Evolutionary conservation across 2,329 filamentous ascomycete genomes (phyloP), one percentile per base, ranked within the genome.

Genomic region (Alternaria dauci): DNA sequence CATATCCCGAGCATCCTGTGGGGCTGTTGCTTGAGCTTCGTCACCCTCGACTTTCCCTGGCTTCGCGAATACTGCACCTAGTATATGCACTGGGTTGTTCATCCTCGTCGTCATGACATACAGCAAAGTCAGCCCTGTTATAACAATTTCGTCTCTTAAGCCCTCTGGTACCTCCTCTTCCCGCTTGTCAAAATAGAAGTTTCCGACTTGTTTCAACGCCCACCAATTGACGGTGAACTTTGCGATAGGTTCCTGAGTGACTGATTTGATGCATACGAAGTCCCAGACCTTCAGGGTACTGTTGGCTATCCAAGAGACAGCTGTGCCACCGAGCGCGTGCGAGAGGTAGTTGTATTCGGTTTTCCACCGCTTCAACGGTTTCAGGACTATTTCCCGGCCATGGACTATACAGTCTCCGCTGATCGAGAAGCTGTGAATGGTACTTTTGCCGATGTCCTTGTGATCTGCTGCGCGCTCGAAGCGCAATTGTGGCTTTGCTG

Each of bases 331-430:
- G 3, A 70, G 48, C 5, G 56, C 43, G 2, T 55, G 60, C 11
- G 69, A 71, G 30, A 70, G 61, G 23, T 71, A 70, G 28, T 70
- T 69, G 56, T 71, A 71, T 1, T 63, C 52, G 18, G 64, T 68
- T 32, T 66, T 63, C 66, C 62, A 68, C 4, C 65, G 62, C 46
- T 64, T 66, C 42, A 71, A 58, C 1, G 67, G 69, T 38, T 66
- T 66, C 23, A 71, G 42, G 9, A 26, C n/a, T 2, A 71, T 53
- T n/a, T 42, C 43, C n/a, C 55, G 61, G 39, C 55, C 59, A 16
- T 65, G 55, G 14, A 71, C n/a, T 3, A 55, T 61, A 52, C 63
- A 68, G 18, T 65, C 59, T n/a, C 58, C 63, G 5, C 56, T 52
- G 20, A 71, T 70, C 12, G 65, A 63, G 36, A 71, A 30, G 20